These are phyloP conservation scores for Cyclostephanos tholiformis DNA, from an alignment of 108 stramenopile species.

Conservation along the genomic window DNA sequence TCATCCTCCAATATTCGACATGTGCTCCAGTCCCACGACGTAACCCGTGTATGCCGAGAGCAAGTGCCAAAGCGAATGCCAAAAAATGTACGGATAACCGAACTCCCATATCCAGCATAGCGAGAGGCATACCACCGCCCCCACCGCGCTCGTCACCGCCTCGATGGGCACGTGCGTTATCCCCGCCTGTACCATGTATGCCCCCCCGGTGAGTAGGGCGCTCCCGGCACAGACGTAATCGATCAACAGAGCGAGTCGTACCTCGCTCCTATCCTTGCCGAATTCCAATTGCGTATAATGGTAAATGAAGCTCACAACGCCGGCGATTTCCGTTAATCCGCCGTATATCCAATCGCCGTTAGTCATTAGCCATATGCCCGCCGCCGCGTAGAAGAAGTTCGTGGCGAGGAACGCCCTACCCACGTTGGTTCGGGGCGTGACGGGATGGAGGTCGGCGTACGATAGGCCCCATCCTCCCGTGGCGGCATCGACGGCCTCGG, in stretches of 20 bases:
- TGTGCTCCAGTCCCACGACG: conserved; percentile 60
- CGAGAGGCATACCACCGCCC: conserved; percentile 50
- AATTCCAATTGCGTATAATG: conserved; percentile 78
- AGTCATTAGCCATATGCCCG: conserved; percentile 52
- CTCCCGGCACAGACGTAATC: conserved; percentile 72
- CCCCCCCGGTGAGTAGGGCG: conserved; percentile 51
- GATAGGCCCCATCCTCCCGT: conserved; percentile 73
- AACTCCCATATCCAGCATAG: conserved; percentile 82
- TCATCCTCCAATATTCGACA: not conserved
- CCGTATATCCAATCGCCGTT: conserved; percentile 72
- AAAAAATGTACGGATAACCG: conserved; percentile 58
- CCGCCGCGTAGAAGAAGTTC: conserved; percentile 72
- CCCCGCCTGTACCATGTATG: conserved; percentile 56
- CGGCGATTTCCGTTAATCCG: conserved; percentile 63
- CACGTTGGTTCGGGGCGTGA: conserved; percentile 54
- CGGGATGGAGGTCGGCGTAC: conserved; percentile 80
- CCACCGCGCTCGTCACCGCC: conserved; percentile 34
- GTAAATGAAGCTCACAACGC: conserved; percentile 74
- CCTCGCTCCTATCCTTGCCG: conserved; percentile 50
- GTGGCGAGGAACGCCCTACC: conserved; percentile 80
- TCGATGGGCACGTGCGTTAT: conserved; percentile 51
- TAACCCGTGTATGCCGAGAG: conserved; percentile 73
- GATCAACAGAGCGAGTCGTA: conserved; percentile 71
- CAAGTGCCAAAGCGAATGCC: conserved; percentile 84
- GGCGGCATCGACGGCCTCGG: conserved; percentile 61